These are phyloP conservation scores for Pichia rugopelliculosa DNA, from an alignment of 805 yeast species.

Conservation along the genomic window DNA sequence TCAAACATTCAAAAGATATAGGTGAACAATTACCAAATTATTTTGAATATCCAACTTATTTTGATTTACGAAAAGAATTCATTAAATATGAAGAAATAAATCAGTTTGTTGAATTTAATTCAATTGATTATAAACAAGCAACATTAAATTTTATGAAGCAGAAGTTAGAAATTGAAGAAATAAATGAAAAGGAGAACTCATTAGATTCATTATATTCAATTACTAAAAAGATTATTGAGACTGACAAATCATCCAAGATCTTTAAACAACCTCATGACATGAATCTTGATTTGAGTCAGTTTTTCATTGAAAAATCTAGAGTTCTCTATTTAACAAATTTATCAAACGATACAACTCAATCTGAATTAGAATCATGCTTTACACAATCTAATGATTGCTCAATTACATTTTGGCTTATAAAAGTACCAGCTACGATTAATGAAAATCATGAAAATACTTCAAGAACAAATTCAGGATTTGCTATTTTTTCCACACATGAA, in stretches of 20 bases:
- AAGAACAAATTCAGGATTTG: constrained; percentile 61
- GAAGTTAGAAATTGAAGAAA: background rate
- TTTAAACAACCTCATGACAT: constrained; percentile 72
- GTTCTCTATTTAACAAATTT: constrained; percentile 75
- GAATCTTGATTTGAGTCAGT: constrained; percentile 61
- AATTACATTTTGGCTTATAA: constrained; percentile 79
- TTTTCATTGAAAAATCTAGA: constrained; percentile 63
- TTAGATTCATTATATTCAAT: constrained; percentile 2
- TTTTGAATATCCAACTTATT: constrained; percentile 66
- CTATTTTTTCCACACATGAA: constrained; percentile 75
- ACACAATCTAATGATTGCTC: constrained; percentile 82
- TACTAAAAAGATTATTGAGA: background rate
- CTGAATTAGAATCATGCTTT: constrained; percentile 88
- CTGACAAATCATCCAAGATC: constrained; percentile 17
- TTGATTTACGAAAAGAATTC: constrained; percentile 71
- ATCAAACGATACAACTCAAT: constrained; percentile 81
- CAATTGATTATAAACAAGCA: background rate
- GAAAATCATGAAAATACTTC: background rate
- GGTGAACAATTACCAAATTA: constrained; percentile 64
- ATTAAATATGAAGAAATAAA: constrained; percentile 52
- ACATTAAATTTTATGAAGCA: constrained; percentile 1
- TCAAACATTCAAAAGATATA: constrained; percentile 76
- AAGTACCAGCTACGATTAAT: constrained; percentile 7
- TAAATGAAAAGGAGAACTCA: background rate
- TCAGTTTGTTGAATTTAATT: constrained; percentile 8